Evolutionary conservation across 495 filamentous ascomycete species (phyloP), one percentile per base, ranked within the genome.

Genomic region (Rostrohypoxylon terebratum): DNA sequence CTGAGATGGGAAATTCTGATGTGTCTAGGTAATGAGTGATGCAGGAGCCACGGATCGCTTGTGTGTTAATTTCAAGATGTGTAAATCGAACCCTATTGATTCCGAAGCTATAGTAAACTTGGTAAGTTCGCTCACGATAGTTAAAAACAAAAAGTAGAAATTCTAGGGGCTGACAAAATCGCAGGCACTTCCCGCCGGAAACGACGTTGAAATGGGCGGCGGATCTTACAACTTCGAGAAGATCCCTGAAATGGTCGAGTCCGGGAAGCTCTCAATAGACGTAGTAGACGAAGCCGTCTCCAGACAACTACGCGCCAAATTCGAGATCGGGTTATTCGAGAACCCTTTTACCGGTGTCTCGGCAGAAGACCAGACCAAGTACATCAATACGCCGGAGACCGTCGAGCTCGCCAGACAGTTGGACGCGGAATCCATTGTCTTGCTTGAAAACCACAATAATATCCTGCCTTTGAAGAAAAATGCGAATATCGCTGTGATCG

Each of bases 171-270:
- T 55, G 54, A 50, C 21, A 48, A 14, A 9, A 11, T 1, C 48
- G 1, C 65, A 81, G 78, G 87, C 87, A 5, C 81, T 92, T 38
- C 86, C 86, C 4, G 89, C 90, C 13, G 90, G 90, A n/a, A 89
- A 87, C 53, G 90, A 92, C 65, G 86, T 90, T n/a, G 90, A 92
- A 71, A 92, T 92, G 90, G 90, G 90, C 36, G 90, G 90, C 55
- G 90, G 90, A 31, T 89, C 87, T 18, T 92, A 86, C 80, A 91
- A 89, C 76, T 92, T 88, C 72, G 83, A 87, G 62, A 86, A 83
- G 23, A 91, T 92, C 51, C 87, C 90, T 0, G 81, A 84, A n/a
- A 82, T 92, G 20, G 82, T 92, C 40, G 77, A 85, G 61, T 84
- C 85, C 7, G 87, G 88, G 1, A 87, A 86, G 58, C 78, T 92